These are phyloP conservation scores for Penicillium sp. DNA, from an alignment of 2,329 filamentous ascomycete genomes.

Conservation along the genomic window DNA sequence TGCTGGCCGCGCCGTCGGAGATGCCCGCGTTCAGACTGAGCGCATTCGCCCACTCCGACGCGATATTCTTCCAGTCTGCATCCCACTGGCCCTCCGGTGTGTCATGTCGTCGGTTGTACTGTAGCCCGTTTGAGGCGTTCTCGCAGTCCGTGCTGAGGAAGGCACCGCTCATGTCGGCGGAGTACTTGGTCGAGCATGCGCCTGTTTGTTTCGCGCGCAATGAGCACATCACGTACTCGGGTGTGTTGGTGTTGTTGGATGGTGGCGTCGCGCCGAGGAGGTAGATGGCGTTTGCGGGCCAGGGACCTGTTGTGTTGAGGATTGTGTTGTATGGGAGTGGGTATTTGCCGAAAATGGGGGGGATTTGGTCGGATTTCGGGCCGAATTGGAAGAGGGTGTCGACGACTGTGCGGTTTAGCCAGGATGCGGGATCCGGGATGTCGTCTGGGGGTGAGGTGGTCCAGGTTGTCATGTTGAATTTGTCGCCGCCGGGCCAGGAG, in stretches of 20 bases:
- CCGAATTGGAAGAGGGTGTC: slow-evolving; percentile 72
- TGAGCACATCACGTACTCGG: slow-evolving; percentile 65
- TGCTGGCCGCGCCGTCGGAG: slow-evolving; percentile 56
- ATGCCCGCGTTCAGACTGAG: slow-evolving; percentile 58
- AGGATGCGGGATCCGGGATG: slow-evolving; percentile 39
- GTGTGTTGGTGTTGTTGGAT: slow-evolving; percentile 11
- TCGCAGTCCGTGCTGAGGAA: slow-evolving; percentile 62
- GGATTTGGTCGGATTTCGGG: slow-evolving; percentile 46
- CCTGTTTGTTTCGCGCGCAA: slow-evolving; percentile 62
- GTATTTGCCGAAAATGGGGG: slow-evolving; percentile 53
- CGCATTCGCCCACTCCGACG: slow-evolving; percentile 52
- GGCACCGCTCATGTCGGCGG: slow-evolving; percentile 55
- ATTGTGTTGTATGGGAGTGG: slow-evolving; percentile 67
- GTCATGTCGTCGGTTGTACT: slow-evolving; percentile 51
- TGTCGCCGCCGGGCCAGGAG: slow-evolving; percentile 50
- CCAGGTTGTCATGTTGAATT: slow-evolving; percentile 30
- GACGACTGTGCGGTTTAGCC: slow-evolving; percentile 57
- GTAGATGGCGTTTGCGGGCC: slow-evolving; percentile 59
- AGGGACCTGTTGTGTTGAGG: slow-evolving; percentile 49
- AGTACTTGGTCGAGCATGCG: slow-evolving; percentile 62
- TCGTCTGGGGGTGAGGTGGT: slow-evolving; percentile 28
- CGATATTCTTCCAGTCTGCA: slow-evolving; percentile 56
- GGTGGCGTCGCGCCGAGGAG: slow-evolving; percentile 55
- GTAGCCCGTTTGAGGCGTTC: slow-evolving; percentile 51
- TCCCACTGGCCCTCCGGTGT: slow-evolving; percentile 30